Evolutionary conservation across 345 rosid genomes (phyloP).

Genomic region (Eutrema heterophyllum): DNA sequence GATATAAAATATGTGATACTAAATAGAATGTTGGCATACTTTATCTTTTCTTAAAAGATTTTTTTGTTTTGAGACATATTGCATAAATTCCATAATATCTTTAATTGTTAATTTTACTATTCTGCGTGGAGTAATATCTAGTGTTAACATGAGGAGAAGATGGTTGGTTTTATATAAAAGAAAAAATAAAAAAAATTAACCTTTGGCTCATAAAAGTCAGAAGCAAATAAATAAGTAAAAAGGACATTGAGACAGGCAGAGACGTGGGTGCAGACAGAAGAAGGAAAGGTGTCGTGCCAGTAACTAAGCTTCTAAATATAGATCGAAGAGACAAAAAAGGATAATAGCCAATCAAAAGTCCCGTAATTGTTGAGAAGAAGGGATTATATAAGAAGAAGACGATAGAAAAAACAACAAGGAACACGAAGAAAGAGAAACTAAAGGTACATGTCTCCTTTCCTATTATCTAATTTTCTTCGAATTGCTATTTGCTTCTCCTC

Average conservation of each 20-base stretch:
- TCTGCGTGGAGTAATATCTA: neutral
- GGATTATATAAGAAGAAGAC: slow-evolving; percentile 20
- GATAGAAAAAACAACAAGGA: neutral
- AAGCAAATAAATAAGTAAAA: neutral
- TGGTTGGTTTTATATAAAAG: neutral
- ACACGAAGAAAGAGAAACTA: slow-evolving; percentile 9
- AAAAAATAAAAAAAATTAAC: neutral
- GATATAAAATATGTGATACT: neutral
- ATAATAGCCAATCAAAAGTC: slow-evolving; percentile 25
- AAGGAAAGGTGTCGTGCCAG: slow-evolving; percentile 27
- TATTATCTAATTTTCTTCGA: neutral
- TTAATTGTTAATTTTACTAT: neutral
- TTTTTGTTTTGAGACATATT: neutral
- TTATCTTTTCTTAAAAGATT: neutral
- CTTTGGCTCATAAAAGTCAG: neutral
- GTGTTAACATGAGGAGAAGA: neutral
- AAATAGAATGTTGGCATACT: neutral
- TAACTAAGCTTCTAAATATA: slow-evolving; percentile 32
- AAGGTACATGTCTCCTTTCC: slow-evolving; percentile 9
- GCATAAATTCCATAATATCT: neutral
- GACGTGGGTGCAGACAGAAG: slow-evolving; percentile 31
- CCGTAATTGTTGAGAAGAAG: slow-evolving; percentile 20
- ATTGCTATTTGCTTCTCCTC: neutral
- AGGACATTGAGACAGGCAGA: slow-evolving; percentile 5
- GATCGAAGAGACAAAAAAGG: slow-evolving; percentile 12